phyloP scores from a whole-genome alignment of 805 yeast genomes.

The Komagataella ulmi region DNA sequence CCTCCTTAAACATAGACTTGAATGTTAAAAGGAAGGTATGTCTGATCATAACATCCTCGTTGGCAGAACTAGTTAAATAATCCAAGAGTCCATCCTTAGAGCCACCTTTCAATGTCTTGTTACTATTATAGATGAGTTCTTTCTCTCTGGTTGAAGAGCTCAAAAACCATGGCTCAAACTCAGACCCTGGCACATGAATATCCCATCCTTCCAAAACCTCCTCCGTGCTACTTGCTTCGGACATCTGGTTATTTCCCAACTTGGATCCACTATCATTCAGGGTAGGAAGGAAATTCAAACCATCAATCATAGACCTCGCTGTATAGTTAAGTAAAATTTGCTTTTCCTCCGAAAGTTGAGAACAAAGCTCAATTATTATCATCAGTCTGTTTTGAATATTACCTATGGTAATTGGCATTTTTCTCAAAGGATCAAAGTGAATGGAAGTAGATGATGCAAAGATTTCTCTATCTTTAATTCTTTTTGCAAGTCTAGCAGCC shows the following conservation, averaged over 20 bases:
- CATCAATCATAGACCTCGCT: conserved; percentile 67
- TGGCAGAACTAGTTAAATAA: conserved; percentile 65
- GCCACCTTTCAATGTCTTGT: conserved; percentile 75
- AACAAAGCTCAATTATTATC: conserved; percentile 26
- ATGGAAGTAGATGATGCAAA: conserved; percentile 22
- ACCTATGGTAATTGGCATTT: conserved; percentile 13
- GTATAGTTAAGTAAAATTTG: conserved; percentile 61
- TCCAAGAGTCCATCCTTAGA: conserved; percentile 66
- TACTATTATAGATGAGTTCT: conserved; percentile 40
- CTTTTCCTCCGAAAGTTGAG: conserved; percentile 55
- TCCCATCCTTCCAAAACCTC: not conserved
- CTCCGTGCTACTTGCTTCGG: not conserved
- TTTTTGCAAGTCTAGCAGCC: conserved; percentile 29
- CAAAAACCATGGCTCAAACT: conserved; percentile 50
- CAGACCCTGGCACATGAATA: not conserved
- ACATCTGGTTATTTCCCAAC: not conserved
- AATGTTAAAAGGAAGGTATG: conserved; percentile 64
- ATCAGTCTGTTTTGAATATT: conserved; percentile 22
- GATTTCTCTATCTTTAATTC: conserved; percentile 15
- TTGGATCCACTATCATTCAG: not conserved
- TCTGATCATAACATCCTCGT: conserved; percentile 48
- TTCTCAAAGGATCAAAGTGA: not conserved
- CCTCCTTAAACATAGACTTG: conserved; percentile 57
- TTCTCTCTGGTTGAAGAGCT: conserved; percentile 48
- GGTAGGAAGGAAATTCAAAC: conserved; percentile 36